Conservation (phyloP, 768 basidiomycete species). For the Cystobasidium tubakii region DNA sequence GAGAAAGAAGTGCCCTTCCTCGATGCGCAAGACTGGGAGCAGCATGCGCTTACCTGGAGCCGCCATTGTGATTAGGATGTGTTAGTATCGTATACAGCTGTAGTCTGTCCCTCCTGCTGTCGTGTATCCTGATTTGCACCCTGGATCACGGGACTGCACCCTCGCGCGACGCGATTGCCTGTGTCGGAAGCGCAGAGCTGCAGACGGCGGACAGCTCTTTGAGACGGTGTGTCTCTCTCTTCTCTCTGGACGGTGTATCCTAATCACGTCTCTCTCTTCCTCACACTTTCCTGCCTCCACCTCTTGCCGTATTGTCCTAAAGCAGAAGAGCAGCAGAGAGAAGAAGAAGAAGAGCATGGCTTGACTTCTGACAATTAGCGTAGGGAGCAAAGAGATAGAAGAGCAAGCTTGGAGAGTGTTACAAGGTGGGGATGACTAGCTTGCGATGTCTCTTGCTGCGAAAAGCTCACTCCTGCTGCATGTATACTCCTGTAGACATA, state of each 20-base stretch:
- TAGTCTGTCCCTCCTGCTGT: not conserved
- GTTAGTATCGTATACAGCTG: not conserved
- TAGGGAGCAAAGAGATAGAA: not conserved
- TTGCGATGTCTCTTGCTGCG: not conserved
- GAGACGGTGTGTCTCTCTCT: no score
- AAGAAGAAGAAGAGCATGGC: not conserved
- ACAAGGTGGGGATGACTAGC: not conserved
- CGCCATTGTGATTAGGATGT: not conserved
- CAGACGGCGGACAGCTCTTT: no score
- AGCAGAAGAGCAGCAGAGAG: no score
- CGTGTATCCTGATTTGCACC: no score
- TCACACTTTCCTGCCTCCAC: no score
- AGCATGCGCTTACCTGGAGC: not conserved
- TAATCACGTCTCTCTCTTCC: no score
- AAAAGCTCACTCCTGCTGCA: not conserved
- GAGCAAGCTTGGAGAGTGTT: not conserved
- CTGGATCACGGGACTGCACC: no score
- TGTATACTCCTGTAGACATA: not conserved
- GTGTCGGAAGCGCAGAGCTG: no score
- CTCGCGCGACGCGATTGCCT: no score
- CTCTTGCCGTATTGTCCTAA: no score
- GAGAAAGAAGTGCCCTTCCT: not conserved
- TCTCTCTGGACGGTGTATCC: no score
- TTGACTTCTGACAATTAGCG: not conserved
- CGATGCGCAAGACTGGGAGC: not conserved